A percentile compares a stretch with the other conserved stretches of the same genome.
Evolutionary conservation across 306 rosid genomes (phyloP).

Genomic region (Vigna angularis): DNA sequence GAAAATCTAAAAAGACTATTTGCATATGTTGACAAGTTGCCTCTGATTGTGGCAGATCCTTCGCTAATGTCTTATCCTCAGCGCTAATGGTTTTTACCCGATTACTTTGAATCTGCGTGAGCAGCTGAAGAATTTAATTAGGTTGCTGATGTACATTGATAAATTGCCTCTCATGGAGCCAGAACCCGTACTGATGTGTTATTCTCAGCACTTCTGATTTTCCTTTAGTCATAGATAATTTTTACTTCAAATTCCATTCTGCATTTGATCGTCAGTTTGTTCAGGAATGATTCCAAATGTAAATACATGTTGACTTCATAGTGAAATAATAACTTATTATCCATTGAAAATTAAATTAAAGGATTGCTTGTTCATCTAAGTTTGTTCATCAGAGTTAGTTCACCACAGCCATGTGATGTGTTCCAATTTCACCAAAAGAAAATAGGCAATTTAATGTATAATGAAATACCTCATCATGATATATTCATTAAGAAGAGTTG

Average conservation of each 20-base stretch:
- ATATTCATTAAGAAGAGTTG: too few relatives aligned
- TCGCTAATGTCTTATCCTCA: conserved; percentile 49
- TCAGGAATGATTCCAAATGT: conserved; percentile 49
- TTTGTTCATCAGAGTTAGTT: background rate
- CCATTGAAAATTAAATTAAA: conserved; percentile 24
- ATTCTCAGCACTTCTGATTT: conserved; percentile 39
- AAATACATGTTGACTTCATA: conserved; percentile 41
- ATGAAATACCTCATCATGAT: too few relatives aligned
- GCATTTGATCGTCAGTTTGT: conserved; percentile 38
- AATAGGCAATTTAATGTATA: too few relatives aligned
- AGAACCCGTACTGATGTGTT: conserved; percentile 53
- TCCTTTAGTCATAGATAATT: conserved; percentile 34
- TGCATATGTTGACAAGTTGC: conserved; percentile 74
- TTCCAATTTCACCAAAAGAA: too few relatives aligned
- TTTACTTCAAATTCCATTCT: conserved; percentile 15
- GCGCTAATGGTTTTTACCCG: conserved; percentile 36
- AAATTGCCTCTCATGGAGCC: conserved; percentile 63
- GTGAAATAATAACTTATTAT: background rate
- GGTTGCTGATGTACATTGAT: conserved; percentile 63
- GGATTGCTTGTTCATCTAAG: background rate
- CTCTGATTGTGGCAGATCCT: conserved; percentile 65
- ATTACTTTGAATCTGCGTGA: conserved; percentile 64
- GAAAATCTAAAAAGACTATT: conserved; percentile 75
- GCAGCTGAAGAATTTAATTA: conserved; percentile 58
- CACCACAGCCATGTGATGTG: too few relatives aligned